Conservation (phyloP, 331 rosid genomes). For the Acacia pycnantha region DNA sequence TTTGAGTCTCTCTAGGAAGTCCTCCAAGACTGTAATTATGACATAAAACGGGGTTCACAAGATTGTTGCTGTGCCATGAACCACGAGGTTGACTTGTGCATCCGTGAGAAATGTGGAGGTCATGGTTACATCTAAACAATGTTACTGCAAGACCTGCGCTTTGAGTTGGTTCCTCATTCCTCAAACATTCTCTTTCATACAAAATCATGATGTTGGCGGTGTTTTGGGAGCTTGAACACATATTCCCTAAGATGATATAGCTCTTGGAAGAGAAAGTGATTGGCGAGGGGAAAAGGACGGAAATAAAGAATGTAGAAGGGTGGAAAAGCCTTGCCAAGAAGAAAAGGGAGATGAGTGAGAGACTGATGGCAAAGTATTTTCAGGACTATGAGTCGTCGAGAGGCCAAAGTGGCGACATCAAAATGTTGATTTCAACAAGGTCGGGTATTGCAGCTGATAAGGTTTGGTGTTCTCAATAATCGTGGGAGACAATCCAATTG, state of each 20-base stretch:
- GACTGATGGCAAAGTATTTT: slow-evolving; percentile 76
- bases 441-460: slow-evolving; percentile 93
- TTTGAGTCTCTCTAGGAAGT: not conserved
- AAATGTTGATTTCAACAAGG: slow-evolving; percentile 79
- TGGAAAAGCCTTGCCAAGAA: slow-evolving; percentile 73
- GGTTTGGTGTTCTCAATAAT: slow-evolving; percentile 79
- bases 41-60: no score
- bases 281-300: slow-evolving; percentile 60
- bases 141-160: no score
- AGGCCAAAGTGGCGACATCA: slow-evolving; percentile 85
- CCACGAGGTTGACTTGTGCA: no score
- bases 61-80: no score
- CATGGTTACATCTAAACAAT: no score
- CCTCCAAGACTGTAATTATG: no score
- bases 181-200: no score
- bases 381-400: slow-evolving; percentile 75
- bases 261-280: slow-evolving; percentile 55
- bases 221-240: no score
- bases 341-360: slow-evolving; percentile 71
- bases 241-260: no score
- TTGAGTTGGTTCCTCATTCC: no score
- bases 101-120: no score
- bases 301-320: slow-evolving; percentile 48
- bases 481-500: slow-evolving; percentile 86
- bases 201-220: no score